Evolutionary conservation across 768 basidiomycete species (phyloP), one percentile per base, ranked within the genome.

Genomic region (Fistulinella prunicolor): DNA sequence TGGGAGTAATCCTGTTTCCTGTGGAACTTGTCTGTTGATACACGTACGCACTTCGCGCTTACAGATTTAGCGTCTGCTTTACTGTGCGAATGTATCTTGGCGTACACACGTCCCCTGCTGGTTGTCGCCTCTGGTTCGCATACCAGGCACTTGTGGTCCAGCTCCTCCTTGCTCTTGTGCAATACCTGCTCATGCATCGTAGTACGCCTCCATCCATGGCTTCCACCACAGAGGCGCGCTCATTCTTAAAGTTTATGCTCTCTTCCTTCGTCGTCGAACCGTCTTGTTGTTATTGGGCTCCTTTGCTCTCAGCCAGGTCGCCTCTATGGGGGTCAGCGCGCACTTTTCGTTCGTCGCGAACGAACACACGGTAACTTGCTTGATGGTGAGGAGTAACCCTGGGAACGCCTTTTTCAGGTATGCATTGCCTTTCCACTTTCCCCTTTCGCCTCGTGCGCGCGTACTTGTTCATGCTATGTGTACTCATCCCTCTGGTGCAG

Each of bases 51-150:
- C 28, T 10, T 10, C 5, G 5, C 10, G 14, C 16, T n/a, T n/a
- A 24, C 24, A 63, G 59, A 16, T 63, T 57, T n/a, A 63, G 59
- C 22, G 39, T 63, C 3, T 61, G 52, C 34, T 56, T 63, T 38
- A 34, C 51, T 0, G 13, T 38, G 17, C 50, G 59, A 12, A 61
- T 63, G 53, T 45, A 49, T 9, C 19, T 22, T 7, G 57, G 55
- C 5, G 9, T 53, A 14, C n/a, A 17, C 4, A 48, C 47, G n/a
- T 19, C 50, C 3, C 32, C 44, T 3, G n/a, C n/a, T 3, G 42
- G 30, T 2, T 63, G 62, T 37, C 49, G 17, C 9, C 16, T 21
- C 17, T 63, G 62, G 62, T 53, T 49, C 23, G 6, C 10, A 13
- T 63, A 51, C 37, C 59, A 63, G 19, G 49, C 57, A 3, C 1